Percentiles rank a stretch among this genome's conserved stretches.
These are phyloP conservation scores for Sphaerulina vaccinii DNA, from an alignment of 2,329 filamentous ascomycete species.

Conservation along the genomic window DNA sequence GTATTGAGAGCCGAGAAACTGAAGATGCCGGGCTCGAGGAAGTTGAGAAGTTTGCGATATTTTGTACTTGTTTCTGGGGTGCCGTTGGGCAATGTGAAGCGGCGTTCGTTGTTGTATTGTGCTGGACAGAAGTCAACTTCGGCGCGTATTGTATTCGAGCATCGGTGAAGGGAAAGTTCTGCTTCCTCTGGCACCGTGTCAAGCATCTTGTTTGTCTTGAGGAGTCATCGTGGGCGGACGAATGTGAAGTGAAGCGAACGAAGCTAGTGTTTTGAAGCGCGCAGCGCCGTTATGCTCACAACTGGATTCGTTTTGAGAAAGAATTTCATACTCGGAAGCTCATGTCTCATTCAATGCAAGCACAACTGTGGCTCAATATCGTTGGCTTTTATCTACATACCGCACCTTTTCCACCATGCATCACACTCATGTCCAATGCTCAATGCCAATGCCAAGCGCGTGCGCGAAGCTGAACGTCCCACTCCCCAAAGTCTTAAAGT, in stretches of 20 bases:
- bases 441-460: slow-evolving; percentile 10
- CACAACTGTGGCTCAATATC: neutral
- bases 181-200: too few species aligned
- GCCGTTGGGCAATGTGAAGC: neutral
- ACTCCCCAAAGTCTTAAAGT: neutral
- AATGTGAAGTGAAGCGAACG: too few species aligned
- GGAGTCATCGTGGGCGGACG: too few species aligned
- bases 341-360: neutral
- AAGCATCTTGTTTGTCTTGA: too few species aligned
- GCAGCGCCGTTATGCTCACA: too few species aligned
- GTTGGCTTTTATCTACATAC: neutral
- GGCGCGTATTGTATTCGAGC: too few species aligned
- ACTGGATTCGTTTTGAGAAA: too few species aligned
- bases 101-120: too few species aligned
- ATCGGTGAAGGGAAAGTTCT: too few species aligned
- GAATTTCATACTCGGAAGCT: neutral
- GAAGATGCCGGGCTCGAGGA: slow-evolving; percentile 7
- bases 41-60: neutral
- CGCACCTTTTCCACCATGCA: neutral
- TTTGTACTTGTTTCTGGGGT: neutral
- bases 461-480: neutral
- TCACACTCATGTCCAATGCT: neutral
- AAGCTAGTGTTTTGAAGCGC: too few species aligned
- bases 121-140: too few species aligned
- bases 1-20: slow-evolving; percentile 4